Percentiles rank a stretch among this genome's conserved stretches.
Conservation (phyloP, 257 asterid species). For the Anisodus tanguticus region DNA sequence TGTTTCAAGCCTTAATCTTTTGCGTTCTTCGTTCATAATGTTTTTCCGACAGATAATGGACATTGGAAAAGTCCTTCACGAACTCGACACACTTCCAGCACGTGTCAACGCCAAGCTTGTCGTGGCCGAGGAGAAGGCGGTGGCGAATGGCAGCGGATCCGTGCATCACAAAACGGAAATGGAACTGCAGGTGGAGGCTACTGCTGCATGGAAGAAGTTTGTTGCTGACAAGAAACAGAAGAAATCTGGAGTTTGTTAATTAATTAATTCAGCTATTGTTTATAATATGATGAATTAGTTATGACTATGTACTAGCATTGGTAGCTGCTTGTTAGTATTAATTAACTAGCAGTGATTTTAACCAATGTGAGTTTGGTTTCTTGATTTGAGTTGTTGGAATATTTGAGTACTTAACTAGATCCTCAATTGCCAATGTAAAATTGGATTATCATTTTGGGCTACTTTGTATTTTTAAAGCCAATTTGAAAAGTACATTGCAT, state of each 20-base stretch:
- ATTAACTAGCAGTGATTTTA: no score
- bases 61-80: conserved; percentile 68
- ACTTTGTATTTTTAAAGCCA: background rate
- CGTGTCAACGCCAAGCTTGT: conserved; percentile 58
- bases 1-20: background rate
- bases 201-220: conserved; percentile 74
- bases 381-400: background rate
- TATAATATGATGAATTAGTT: background rate
- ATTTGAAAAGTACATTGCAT: no score
- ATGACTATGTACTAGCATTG: background rate
- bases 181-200: conserved; percentile 72
- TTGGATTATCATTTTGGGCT: background rate
- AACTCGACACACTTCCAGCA: conserved; percentile 68
- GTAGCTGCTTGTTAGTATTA: no score
- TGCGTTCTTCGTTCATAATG: rapidly evolving
- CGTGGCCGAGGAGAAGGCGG: conserved; percentile 25
- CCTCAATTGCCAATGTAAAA: background rate
- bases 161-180: conserved; percentile 51
- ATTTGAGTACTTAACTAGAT: background rate
- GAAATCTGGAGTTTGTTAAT: conserved; percentile 63
- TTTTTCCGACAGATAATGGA: conserved; percentile 49
- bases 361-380: no score
- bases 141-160: background rate
- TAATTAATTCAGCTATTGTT: background rate
- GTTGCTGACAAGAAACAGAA: conserved; percentile 77